Evolutionary conservation across 768 basidiomycete genomes (phyloP).

Genomic region (Fibroporia radiculosa): DNA sequence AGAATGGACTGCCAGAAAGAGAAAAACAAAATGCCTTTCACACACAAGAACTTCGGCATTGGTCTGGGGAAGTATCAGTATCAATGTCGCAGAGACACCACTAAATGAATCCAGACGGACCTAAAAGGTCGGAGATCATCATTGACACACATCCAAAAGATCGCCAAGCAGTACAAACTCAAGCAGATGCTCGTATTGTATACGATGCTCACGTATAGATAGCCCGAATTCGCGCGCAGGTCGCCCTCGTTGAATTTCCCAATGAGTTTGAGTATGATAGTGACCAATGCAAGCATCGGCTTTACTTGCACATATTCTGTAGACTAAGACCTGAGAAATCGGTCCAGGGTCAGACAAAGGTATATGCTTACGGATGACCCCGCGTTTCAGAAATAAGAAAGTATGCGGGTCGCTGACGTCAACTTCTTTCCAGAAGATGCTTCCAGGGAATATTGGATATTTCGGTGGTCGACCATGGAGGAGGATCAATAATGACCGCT

Average conservation of each 20-base stretch:
- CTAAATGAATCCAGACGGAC: conserved; percentile 34
- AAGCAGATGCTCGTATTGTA: conserved; percentile 80
- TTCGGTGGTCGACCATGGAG: conserved; percentile 89
- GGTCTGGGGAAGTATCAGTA: conserved; percentile 40
- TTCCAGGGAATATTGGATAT: conserved; percentile 79
- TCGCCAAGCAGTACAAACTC: conserved; percentile 82
- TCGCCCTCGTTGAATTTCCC: conserved; percentile 89
- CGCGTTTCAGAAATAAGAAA: conserved; percentile 89
- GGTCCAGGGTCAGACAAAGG: background rate
- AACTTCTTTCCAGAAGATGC: conserved; percentile 74
- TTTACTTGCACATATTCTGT: conserved; percentile 97
- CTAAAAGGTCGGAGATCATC: conserved; percentile 86
- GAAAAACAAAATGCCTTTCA: conserved; percentile 97
- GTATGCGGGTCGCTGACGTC: conserved; percentile 95
- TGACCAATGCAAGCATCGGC: conserved; percentile 78
- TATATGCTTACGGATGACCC: conserved; percentile 72
- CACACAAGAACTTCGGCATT: conserved; percentile 95
- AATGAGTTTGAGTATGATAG: conserved; percentile 76
- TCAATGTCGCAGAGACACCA: background rate
- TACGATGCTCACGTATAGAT: conserved; percentile 82
- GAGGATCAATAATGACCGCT: conserved; percentile 85
- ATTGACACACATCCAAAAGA: conserved; percentile 94
- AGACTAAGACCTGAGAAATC: background rate
- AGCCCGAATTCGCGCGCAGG: conserved; percentile 79
- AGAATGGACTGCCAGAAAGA: conserved; percentile 95